Evolutionary conservation across 1,284 basidiomycete genomes (phyloP), one percentile per base, ranked within the genome.

Genomic region (Cryptococcus neoformans): DNA sequence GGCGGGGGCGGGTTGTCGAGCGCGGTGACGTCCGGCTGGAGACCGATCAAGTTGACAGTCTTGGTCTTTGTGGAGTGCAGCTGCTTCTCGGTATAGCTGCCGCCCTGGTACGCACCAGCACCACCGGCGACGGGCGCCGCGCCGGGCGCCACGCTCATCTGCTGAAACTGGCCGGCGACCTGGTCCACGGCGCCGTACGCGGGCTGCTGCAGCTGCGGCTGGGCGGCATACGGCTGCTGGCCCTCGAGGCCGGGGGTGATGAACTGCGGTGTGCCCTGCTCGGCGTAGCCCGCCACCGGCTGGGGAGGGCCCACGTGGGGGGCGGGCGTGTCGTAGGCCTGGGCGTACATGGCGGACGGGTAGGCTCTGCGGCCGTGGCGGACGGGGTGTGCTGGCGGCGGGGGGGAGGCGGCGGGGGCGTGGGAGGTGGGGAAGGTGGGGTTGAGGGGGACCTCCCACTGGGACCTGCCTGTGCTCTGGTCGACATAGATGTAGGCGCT

Each of bases 1-100:
- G 91, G 87, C 6, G 95, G 96, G 6, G 95, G 93, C 1, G 88
- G 86, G 39, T 83, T 81, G 49, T 85, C 81, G 53, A 98, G 81
- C 57, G 91, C 91, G 54, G 84, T 84, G 10, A 95, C 92, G 74
- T 98, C 91, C 39, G 93, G 89, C 41, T 91, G 90, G 41, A 88
- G 85, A 5, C 90, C 90, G 69, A 97, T 85, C 52, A 97, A 82
- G 79, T 97, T 96, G 59, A 89, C 84, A 0, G 89, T 92, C 74
- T 86, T 84, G 49, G 92, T 81, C 58, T 54, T 58, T 14, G 17
- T 21, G 21, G 21, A 83, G 72, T 87, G 85, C 62, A 77, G 58
- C 58, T 70, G 69, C 57, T 74, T 73, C 38, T 64, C 60, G 42
- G 67, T 62, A 11, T 59, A 52, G 36, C 40, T 55, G 49, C 48